Evolutionary conservation across 306 rosid species (phyloP).

Genomic region (Corylus americana): DNA sequence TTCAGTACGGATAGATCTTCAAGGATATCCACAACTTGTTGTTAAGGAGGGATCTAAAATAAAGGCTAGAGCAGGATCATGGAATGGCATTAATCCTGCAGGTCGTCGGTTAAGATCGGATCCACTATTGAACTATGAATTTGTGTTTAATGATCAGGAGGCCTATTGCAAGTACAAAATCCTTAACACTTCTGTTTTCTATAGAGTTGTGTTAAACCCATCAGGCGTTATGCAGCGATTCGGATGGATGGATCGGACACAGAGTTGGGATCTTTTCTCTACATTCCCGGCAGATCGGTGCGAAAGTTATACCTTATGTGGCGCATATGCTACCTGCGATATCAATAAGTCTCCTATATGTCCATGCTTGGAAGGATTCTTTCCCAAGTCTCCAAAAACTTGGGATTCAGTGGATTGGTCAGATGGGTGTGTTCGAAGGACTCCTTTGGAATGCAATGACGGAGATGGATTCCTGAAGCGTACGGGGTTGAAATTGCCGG

Average conservation of each 20-base stretch:
- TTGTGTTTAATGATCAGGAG: slow-evolving; percentile 16
- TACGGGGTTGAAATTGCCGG: slow-evolving; percentile 24
- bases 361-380: slow-evolving; percentile 28
- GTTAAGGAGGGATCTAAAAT: background rate
- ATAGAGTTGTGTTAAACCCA: slow-evolving; percentile 1
- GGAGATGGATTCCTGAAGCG: slow-evolving; percentile 17
- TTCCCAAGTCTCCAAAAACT: background rate
- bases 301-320: slow-evolving; percentile 28
- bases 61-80: background rate
- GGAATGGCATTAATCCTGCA: slow-evolving; percentile 27
- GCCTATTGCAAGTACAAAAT: slow-evolving; percentile 2
- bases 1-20: background rate
- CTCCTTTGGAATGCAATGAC: slow-evolving; percentile 9
- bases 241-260: slow-evolving; percentile 10
- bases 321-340: slow-evolving; percentile 23
- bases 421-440: slow-evolving; percentile 35
- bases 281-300: slow-evolving; percentile 11
- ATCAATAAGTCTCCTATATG: background rate
- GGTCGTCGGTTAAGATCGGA: background rate
- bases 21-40: background rate
- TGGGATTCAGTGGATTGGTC: background rate
- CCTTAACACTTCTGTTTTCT: background rate
- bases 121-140: slow-evolving; percentile 1
- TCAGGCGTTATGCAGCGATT: slow-evolving; percentile 19
- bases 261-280: slow-evolving; percentile 15